Evolutionary conservation across 2,329 filamentous ascomycete genomes (phyloP).

Genomic region (Niveomyces coronatus): DNA sequence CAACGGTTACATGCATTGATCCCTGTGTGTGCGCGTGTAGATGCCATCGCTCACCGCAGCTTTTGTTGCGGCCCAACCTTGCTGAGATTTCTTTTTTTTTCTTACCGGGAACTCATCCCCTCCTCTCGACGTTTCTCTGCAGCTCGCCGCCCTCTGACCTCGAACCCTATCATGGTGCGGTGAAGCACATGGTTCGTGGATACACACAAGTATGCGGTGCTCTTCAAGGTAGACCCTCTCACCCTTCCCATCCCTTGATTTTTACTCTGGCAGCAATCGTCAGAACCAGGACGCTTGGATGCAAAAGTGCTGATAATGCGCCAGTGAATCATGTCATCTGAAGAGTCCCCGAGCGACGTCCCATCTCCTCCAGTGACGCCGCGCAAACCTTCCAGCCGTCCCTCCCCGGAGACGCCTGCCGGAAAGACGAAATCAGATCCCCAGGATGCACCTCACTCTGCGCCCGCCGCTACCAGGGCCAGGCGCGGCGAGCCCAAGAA

Average conservation of each 20-base stretch:
- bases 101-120: too few species aligned
- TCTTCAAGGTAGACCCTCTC: conserved; percentile 1
- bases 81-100: background rate
- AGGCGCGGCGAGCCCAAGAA: conserved; percentile 29
- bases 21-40: too few species aligned
- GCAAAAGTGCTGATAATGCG: background rate
- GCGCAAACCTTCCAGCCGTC: conserved; percentile 5
- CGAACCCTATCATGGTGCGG: conserved; percentile 5
- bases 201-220: conserved; percentile 9
- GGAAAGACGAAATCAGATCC: conserved; percentile 7
- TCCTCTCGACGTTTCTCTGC: too few species aligned
- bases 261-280: background rate
- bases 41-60: too few species aligned
- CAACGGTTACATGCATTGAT: too few species aligned
- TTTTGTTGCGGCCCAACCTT: too few species aligned
- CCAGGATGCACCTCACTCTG: conserved; percentile 29
- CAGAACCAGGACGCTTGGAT: too few species aligned
- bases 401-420: conserved; percentile 7
- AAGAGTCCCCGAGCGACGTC: conserved; percentile 7
- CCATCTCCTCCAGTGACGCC: conserved; percentile 7
- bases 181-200: conserved; percentile 8
- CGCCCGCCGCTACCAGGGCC: conserved; percentile 25
- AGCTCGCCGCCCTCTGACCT: background rate
- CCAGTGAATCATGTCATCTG: conserved; percentile 9
- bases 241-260: background rate